Base-by-base conservation (phyloP, 1,284 basidiomycete species). In the Tilletia setariae region DNA sequence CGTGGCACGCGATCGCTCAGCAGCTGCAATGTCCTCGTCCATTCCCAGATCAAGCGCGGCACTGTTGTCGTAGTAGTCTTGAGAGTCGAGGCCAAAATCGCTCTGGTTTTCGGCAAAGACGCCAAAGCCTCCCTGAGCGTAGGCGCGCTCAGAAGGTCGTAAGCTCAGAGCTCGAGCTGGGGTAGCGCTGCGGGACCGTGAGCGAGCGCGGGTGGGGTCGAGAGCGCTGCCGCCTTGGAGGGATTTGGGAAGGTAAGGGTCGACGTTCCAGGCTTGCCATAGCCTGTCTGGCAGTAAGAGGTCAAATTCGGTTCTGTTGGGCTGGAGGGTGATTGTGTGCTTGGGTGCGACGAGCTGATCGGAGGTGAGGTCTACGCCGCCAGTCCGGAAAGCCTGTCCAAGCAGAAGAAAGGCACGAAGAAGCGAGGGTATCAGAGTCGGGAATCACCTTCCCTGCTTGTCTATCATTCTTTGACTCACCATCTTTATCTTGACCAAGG, bases 401-500 rank as follows among this genome's bases (percentile, higher is more conserved):
- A 21, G 8, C 46, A 23, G 46, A 51, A 21, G 44, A 2, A 51
- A 1, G 64, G 8, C 19, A 66, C n/a, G n/a, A n/a, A n/a, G n/a
- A n/a, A n/a, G n/a, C n/a, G n/a, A n/a, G n/a, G n/a, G n/a, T n/a
- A n/a, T n/a, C n/a, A n/a, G n/a, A n/a, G n/a, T n/a, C n/a, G n/a
- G n/a, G n/a, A n/a, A n/a, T n/a, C n/a, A n/a, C n/a, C n/a, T n/a
- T n/a, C n/a, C n/a, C n/a, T n/a, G n/a, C n/a, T n/a, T n/a, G n/a
- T n/a, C n/a, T n/a, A n/a, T n/a, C 8, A 44, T 44, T 44, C 19
- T 19, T n/a, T 8, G n/a, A 28, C 47, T 43, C 68, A 92, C 93
- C 89, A 96, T 91, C 83, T 95, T 95, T 70, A 98, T 95, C 83
- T 94, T 94, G 65, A 94, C 85, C 68, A 98, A 85, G 0, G 94